These are phyloP conservation scores for Microstroma glucosiphilum DNA, from an alignment of 1,284 basidiomycete species.

Conservation along the genomic window DNA sequence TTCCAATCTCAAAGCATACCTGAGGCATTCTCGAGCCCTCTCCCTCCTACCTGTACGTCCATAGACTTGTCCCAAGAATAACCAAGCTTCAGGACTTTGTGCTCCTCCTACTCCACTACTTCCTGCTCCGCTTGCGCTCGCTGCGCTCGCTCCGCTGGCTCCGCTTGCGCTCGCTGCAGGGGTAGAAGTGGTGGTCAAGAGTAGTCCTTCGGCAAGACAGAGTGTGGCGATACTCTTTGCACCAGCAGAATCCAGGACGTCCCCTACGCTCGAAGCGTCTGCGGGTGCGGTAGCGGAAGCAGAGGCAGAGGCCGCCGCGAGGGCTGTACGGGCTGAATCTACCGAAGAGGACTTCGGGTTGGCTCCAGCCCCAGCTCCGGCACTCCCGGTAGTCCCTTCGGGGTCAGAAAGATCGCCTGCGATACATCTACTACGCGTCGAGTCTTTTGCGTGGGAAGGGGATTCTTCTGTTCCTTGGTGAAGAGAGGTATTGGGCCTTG, in stretches of 20 bases:
- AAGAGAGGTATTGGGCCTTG: background rate
- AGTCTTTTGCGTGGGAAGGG: background rate
- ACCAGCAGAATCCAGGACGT: constrained; percentile 22
- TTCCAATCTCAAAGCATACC: constrained; percentile 42
- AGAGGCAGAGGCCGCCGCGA: background rate
- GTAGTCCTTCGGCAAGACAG: constrained; percentile 41
- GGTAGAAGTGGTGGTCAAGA: constrained; percentile 33
- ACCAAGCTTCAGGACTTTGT: constrained; percentile 46
- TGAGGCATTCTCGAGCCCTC: constrained; percentile 33
- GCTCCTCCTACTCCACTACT: too few species aligned
- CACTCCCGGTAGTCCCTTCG: background rate
- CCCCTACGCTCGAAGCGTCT: constrained; percentile 18
- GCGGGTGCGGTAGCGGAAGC: background rate
- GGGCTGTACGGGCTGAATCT: background rate
- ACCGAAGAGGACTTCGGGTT: constrained; percentile 3
- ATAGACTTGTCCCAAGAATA: constrained; percentile 36
- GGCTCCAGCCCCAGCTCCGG: constrained; percentile 1
- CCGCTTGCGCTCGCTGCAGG: too few species aligned
- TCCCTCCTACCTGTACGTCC: constrained; percentile 21
- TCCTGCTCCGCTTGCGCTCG: too few species aligned
- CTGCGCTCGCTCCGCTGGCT: too few species aligned
- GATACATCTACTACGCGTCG: background rate
- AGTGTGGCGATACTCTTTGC: constrained; percentile 32
- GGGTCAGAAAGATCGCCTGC: background rate
- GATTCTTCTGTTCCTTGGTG: background rate